Base-by-base conservation (phyloP, 306 rosid genomes). In the Ceratonia siliqua region DNA sequence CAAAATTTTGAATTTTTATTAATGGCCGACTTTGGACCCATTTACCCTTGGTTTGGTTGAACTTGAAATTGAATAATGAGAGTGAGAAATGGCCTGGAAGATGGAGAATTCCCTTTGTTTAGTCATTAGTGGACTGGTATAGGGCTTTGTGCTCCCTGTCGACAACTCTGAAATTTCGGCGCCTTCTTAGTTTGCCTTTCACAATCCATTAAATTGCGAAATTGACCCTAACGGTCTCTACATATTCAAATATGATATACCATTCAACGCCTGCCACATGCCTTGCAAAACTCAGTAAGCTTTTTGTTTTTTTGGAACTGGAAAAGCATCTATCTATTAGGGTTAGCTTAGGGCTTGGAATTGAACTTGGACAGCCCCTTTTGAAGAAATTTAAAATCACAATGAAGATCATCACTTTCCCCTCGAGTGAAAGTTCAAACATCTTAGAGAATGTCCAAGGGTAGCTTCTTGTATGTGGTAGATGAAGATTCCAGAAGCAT, bases 161-260 rank as follows among this genome's bases (percentile, higher is more conserved):
- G 17, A 10, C 1, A 61, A 25, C 68, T n/a, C 82, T 75, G 81
- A 72, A 72, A 68, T 67, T 73, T 80, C 82, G 85, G 85, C 80
- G 80, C 61, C 49, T 61, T 73, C 39, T 52, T 45, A 3, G 42
- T 65, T 75, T 20, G 63, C 70, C 77, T 36, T 50, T 55, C 38
- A 52, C 3, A 25, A 45, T 55, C 41, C 32, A 27, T 21, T 21
- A 11, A 56, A 39, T 79, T 78, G 25, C 83, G 5, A 70, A 49
- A 13, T 17, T 75, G 52, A 15, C 74, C 62, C 58, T 41, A 65
- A 55, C 74, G 74, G 38, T 76, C 58, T 66, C 45, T 75, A 0
- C 32, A 36, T 9, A 20, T 62, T 62, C 68, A 62, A 62, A 21
- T 43, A 42, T 10, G 2, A 3, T 54, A 0, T 1, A 22, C 55